These are phyloP conservation scores for Globisporangium paddicum DNA, from an alignment of 352 stramenopile species.

Conservation along the genomic window DNA sequence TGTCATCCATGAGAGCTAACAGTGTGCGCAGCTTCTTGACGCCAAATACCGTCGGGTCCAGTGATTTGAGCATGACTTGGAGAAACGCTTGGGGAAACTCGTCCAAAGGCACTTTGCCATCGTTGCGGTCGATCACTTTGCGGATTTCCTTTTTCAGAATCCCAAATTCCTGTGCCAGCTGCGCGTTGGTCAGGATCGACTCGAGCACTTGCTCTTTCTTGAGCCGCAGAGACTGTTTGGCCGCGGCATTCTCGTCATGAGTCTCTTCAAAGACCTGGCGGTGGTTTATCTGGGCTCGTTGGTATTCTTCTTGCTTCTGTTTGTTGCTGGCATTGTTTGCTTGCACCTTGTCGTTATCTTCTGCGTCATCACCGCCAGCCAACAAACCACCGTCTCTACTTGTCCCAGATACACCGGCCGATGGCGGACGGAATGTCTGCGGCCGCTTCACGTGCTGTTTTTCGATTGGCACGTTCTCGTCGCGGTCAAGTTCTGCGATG, in stretches of 20 bases:
- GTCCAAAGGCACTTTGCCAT: constrained; percentile 41
- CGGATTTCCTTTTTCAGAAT: constrained; percentile 65
- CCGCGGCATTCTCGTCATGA: constrained; percentile 9
- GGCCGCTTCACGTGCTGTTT: constrained; percentile 58
- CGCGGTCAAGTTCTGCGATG: constrained; percentile 54
- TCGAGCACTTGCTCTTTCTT: constrained; percentile 49
- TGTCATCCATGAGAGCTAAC: constrained; percentile 48
- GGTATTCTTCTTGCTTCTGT: constrained; percentile 10
- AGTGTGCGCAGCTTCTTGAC: constrained; percentile 80
- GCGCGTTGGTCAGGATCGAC: constrained; percentile 34
- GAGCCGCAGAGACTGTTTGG: constrained; percentile 19
- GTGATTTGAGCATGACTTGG: constrained; percentile 62
- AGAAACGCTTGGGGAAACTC: constrained; percentile 51
- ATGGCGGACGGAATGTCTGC: constrained; percentile 25
- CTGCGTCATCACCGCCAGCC: constrained; percentile 4
- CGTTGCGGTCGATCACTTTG: constrained; percentile 64
- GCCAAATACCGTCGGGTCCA: constrained; percentile 45
- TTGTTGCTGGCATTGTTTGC: constrained; percentile 1
- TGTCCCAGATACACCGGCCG: constrained; percentile 9
- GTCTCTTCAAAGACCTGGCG: constrained; percentile 44
- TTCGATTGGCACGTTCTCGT: constrained; percentile 47
- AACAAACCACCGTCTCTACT: not conserved
- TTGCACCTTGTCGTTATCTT: constrained; percentile 9
- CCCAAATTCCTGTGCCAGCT: constrained; percentile 45
- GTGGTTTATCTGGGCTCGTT: constrained; percentile 13